Base-by-base conservation (phyloP, 768 basidiomycete species). In the Porphyrellus cyaneotinctus region DNA sequence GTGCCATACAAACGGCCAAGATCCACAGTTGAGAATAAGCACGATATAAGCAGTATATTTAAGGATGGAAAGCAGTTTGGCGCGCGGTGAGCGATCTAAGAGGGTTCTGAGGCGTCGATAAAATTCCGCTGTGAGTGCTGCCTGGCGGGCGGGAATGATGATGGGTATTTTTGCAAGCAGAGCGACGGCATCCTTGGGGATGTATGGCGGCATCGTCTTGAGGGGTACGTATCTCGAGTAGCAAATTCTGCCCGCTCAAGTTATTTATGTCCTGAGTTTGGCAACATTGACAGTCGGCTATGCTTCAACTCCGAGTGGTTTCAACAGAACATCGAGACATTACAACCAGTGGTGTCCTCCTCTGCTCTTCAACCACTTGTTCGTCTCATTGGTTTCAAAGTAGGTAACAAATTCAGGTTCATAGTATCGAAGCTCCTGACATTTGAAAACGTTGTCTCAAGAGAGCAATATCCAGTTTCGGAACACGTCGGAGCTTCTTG, bases 1-100 rank as follows among this genome's bases (percentile, higher is more conserved):
- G 59, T 88, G 87, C 86, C 87, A 89, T 26, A 73, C 72, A 20
- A 85, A 62, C 1, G 87, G 87, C 63, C 80, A 77, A 14, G 84
- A 85, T 18, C 81, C 78, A 17, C 71, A 53, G 53, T 88, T 87
- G 18, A 82, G 36, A n/a, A 87, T 61, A 43, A 88, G 69, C 0
- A 88, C 49, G 18, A 83, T 2, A n/a, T 22, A 65, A 18, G 39
- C 43, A 7, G 32, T 30, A 36, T 59, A 61, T 28, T 63, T 66
- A 38, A 66, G 44, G 49, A 58, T 31, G 18, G 58, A 36, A 28
- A 54, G 42, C 8, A 52, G n/a, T 36, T 32, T 54, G 22, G 22
- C 10, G 33, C 42, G 55, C 4, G 57, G 49, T 6, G 49, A 33
- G 37, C 37, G 49, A 22, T 43, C 38, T 6, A 56, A 50, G 10